phyloP scores from a whole-genome alignment of 768 basidiomycete species.

The Pleurotus pulmonarius region DNA sequence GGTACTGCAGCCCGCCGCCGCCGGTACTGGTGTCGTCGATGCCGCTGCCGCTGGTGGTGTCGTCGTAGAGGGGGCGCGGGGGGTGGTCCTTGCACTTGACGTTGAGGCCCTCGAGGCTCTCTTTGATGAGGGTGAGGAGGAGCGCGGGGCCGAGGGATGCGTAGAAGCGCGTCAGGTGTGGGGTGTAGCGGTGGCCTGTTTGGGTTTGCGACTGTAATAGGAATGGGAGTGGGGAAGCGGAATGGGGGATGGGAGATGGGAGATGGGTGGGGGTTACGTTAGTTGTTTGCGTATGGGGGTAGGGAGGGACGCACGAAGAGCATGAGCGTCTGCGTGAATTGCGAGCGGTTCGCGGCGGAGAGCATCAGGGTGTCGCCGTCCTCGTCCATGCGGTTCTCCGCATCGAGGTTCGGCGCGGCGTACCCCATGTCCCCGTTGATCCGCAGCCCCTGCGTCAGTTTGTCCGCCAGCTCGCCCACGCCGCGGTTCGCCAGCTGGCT shows the following conservation, averaged over 20 bases:
- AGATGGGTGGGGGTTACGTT: background rate
- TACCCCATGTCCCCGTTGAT: constrained; percentile 72
- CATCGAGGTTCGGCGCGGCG: constrained; percentile 50
- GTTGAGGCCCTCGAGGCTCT: constrained; percentile 42
- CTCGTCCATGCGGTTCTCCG: constrained; percentile 27
- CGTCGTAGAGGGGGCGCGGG: constrained; percentile 10
- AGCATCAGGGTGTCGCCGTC: constrained; percentile 64
- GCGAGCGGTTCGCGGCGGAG: constrained; percentile 51
- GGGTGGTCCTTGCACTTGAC: constrained; percentile 48
- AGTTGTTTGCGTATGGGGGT: background rate
- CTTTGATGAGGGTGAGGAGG: constrained; percentile 51
- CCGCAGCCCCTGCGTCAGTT: constrained; percentile 65
- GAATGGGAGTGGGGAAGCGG: background rate
- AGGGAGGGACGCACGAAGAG: constrained; percentile 63
- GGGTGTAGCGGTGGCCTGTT: constrained; percentile 65
- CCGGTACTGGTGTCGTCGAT: too few species aligned
- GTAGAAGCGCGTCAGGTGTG: constrained; percentile 82
- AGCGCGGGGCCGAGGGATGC: constrained; percentile 49
- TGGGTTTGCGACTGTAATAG: constrained; percentile 74
- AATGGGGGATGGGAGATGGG: background rate
- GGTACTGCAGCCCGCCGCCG: constrained; percentile 6
- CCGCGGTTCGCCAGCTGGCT: constrained; percentile 63
- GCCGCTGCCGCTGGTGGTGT: constrained; percentile 3
- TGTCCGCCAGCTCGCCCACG: constrained; percentile 55
- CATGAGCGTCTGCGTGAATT: constrained; percentile 78